Conservation (phyloP, 2,329 filamentous ascomycete species). For the Clarireedia homoeocarpa region DNA sequence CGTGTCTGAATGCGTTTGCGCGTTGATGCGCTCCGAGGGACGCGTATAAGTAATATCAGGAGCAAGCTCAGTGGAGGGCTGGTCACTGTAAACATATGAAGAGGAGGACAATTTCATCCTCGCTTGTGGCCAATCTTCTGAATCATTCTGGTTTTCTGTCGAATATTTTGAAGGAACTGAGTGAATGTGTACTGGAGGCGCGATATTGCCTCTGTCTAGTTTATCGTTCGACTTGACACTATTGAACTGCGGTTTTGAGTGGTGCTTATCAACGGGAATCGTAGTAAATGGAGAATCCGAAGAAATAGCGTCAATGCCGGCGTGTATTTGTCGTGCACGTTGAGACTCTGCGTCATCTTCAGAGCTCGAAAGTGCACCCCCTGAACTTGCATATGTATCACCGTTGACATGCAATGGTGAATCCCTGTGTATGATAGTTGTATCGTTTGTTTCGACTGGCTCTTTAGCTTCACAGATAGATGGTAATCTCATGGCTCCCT, state of each 20-base stretch:
- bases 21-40: not conserved
- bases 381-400: not conserved
- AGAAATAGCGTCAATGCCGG: not conserved
- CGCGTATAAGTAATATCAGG: not conserved
- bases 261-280: too few relatives aligned
- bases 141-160: too few relatives aligned
- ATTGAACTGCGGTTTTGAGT: too few relatives aligned
- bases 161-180: too few relatives aligned
- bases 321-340: not conserved
- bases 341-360: not conserved
- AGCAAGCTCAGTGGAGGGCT: too few relatives aligned
- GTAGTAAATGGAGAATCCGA: not conserved
- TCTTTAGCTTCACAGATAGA: not conserved
- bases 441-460: not conserved
- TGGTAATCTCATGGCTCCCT: not conserved
- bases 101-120: too few relatives aligned
- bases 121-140: too few relatives aligned
- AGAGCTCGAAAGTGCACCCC: too few relatives aligned
- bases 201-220: too few relatives aligned
- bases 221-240: too few relatives aligned
- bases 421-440: not conserved
- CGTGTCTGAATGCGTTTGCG: not conserved
- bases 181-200: too few relatives aligned
- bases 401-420: not conserved
- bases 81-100: too few relatives aligned